These are phyloP conservation scores for Xylaria intraflava DNA, from an alignment of 495 filamentous ascomycete species.

Conservation along the genomic window DNA sequence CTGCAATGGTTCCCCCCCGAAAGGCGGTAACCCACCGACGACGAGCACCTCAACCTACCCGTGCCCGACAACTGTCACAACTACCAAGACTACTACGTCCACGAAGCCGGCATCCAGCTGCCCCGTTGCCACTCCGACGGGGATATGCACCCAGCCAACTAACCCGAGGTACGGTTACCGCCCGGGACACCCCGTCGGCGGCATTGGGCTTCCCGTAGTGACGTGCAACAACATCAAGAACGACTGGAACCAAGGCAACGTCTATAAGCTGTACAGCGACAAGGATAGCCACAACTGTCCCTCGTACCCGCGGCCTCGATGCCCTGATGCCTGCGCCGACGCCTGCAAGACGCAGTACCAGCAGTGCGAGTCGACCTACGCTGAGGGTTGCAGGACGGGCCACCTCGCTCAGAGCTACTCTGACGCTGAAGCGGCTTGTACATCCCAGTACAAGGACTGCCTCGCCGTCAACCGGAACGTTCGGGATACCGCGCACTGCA, in stretches of 20 bases:
- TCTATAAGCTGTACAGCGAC: constrained; percentile 43
- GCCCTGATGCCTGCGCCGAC: constrained; percentile 34
- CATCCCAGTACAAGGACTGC: constrained; percentile 37
- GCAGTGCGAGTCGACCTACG: constrained; percentile 39
- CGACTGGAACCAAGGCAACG: constrained; percentile 28
- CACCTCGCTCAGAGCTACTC: constrained; percentile 19
- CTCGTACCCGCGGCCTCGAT: constrained; percentile 25
- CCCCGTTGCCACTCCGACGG: constrained; percentile 37
- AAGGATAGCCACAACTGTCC: constrained; percentile 30
- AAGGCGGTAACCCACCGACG: constrained; percentile 14
- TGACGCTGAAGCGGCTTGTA: constrained; percentile 32
- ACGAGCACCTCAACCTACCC: constrained; percentile 26
- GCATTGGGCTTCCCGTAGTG: constrained; percentile 39
- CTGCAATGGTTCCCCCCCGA: constrained; percentile 32
- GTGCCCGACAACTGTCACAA: constrained; percentile 28
- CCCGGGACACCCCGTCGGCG: constrained; percentile 40
- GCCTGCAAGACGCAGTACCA: constrained; percentile 46
- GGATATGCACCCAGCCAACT: constrained; percentile 40
- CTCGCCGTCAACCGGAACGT: constrained; percentile 24
- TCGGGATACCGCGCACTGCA: constrained; percentile 12
- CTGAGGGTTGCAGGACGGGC: constrained; percentile 32
- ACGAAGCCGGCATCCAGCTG: constrained; percentile 18
- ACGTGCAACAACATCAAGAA: constrained; percentile 43
- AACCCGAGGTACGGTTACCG: constrained; percentile 31
- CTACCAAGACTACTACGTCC: constrained; percentile 11